phyloP scores from a whole-genome alignment of 2,329 filamentous ascomycete species.

The Nigrospora oryzae region DNA sequence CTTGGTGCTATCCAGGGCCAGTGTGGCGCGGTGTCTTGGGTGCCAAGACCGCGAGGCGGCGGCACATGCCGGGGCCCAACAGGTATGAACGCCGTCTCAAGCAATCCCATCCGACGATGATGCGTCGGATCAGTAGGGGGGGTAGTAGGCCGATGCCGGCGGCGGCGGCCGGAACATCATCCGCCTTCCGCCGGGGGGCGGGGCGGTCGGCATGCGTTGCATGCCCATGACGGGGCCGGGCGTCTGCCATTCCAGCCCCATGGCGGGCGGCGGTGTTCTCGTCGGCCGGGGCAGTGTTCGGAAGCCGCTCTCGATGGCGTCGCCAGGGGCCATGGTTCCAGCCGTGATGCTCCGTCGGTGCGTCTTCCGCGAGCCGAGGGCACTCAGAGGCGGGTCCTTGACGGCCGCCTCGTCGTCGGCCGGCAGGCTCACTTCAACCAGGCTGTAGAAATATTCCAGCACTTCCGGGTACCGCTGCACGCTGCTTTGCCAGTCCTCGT shows the following conservation, averaged over 20 bases:
- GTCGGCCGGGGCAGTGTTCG: slow-evolving; percentile 9
- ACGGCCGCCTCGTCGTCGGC: slow-evolving; percentile 51
- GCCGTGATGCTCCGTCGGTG: slow-evolving; percentile 29
- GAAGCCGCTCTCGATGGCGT: no score
- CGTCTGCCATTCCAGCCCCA: slow-evolving; percentile 28
- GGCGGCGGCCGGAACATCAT: slow-evolving; percentile 2
- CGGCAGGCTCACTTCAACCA: slow-evolving; percentile 60
- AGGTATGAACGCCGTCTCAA: no score
- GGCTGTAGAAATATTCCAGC: slow-evolving; percentile 70
- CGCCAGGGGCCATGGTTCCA: no score
- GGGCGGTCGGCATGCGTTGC: slow-evolving; percentile 17
- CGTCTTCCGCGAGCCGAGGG: slow-evolving; percentile 39
- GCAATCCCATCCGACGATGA: no score
- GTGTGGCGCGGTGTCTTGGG: no score
- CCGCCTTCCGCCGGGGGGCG: slow-evolving; percentile 8
- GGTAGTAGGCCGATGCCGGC: slow-evolving; percentile 7
- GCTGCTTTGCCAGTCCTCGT: slow-evolving; percentile 69
- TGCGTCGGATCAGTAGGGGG: no score
- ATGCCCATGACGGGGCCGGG: slow-evolving; percentile 20
- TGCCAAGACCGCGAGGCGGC: no score
- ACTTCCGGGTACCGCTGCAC: slow-evolving; percentile 73
- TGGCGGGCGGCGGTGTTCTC: slow-evolving; percentile 28
- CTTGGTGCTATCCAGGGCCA: no score
- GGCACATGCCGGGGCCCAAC: no score
- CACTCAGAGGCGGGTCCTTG: slow-evolving; percentile 51